Conservation (phyloP, 2,329 filamentous ascomycete genomes). For the Pseudocercospora pini-densiflorae region DNA sequence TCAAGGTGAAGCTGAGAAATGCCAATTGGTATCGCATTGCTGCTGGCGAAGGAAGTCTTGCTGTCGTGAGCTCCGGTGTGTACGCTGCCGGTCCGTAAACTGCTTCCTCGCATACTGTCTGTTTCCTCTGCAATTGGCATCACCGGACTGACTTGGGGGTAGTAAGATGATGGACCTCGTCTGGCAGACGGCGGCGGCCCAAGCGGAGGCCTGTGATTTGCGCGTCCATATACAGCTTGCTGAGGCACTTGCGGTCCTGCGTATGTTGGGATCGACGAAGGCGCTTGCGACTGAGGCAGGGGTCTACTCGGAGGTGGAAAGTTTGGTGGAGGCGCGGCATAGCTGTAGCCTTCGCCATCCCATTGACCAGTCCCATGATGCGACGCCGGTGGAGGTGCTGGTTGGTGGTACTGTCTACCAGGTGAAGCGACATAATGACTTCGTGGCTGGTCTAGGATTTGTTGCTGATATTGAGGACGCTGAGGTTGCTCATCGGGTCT, state of each 20-base stretch:
- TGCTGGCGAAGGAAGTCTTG: slow-evolving; percentile 52
- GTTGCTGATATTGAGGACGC: slow-evolving; percentile 21
- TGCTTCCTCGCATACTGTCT: slow-evolving; percentile 42
- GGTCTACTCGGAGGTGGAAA: slow-evolving; percentile 28
- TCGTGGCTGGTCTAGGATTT: slow-evolving; percentile 23
- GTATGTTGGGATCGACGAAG: slow-evolving; percentile 21
- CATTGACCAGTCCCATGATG: slow-evolving; percentile 39
- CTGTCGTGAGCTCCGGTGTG: slow-evolving; percentile 34
- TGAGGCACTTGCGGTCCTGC: slow-evolving; percentile 29
- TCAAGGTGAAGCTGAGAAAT: slow-evolving; percentile 48
- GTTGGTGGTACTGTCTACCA: slow-evolving; percentile 25
- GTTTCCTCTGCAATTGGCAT: slow-evolving; percentile 56
- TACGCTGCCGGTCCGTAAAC: slow-evolving; percentile 29
- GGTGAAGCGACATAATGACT: slow-evolving; percentile 24
- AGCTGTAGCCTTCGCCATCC: slow-evolving; percentile 37
- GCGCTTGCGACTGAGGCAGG: slow-evolving; percentile 13
- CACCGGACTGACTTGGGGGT: slow-evolving; percentile 53
- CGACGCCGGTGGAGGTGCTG: slow-evolving; percentile 18
- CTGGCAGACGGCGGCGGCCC: slow-evolving; percentile 55
- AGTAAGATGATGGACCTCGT: slow-evolving; percentile 54
- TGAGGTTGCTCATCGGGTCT: slow-evolving; percentile 31
- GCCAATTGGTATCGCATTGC: slow-evolving; percentile 53
- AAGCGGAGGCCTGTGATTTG: slow-evolving; percentile 46
- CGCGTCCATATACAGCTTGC: slow-evolving; percentile 37
- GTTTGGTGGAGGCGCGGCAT: slow-evolving; percentile 23